Evolutionary conservation across 345 rosid genomes (phyloP), one percentile per base, ranked within the genome.

Genomic region (Citrus maxima): DNA sequence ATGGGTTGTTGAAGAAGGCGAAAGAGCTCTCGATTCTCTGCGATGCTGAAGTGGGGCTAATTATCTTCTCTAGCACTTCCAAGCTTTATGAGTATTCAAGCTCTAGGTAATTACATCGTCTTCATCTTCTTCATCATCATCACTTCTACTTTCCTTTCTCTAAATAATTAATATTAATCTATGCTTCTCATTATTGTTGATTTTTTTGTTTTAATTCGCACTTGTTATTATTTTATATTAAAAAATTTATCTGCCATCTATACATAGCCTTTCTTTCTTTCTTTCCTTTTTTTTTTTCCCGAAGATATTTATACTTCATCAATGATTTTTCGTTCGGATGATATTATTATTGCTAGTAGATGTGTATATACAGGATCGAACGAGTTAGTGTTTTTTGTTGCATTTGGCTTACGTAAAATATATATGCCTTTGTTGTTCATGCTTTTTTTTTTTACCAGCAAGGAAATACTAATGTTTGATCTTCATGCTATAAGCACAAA

Each of bases 1-100:
- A 32, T 5, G 93, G 93, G 34, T 74, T 86, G 78, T 59, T 88
- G 9, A 85, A 86, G 87, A 88, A 86, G 51, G 91, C 90, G 0
- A 85, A 80, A 51, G 93, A 89, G 82, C 85, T 89, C 0, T 82
- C 90, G 2, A 87, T 89, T 27, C 88, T 89, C 46, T 89, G 92
- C 3, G 92, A 89, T 54, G 90, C 89, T 1, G 88, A 89, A 63
- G 85, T 89, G 25, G 92, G 90, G 12, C 80, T 89, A 0, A 79
- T 89, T 3, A 81, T 89, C 73, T 85, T 89, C 79, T 89, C 92
- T 58, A 84, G 92, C 81, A 86, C 90, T 2, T 80, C 83, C 79
- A 89, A 86, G 81, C 89, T 89, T 74, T 84, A 87, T 66, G 90
- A 89, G 6, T 87, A 83, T 72, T 77, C 92, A 66, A 89, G 83